A percentile compares a stretch with the other conserved stretches of the same genome.
These are phyloP conservation scores for Tremellales sp. DNA, from an alignment of 1,284 basidiomycete genomes.

Conservation along the genomic window DNA sequence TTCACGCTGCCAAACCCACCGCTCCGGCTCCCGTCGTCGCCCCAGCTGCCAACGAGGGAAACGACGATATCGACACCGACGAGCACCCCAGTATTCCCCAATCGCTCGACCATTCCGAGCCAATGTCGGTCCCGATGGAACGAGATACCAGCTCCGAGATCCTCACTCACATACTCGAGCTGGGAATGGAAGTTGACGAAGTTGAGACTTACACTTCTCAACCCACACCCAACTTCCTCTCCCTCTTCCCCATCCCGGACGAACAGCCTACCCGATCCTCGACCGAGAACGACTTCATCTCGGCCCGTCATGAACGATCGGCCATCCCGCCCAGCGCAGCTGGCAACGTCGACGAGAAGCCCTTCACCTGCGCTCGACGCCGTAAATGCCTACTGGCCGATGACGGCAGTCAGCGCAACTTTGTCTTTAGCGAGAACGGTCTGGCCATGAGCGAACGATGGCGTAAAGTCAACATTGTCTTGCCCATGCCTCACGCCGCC, in stretches of 20 bases:
- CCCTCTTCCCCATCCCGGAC: conserved; percentile 31
- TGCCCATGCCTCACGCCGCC: conserved; percentile 33
- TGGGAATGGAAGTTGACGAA: conserved; percentile 47
- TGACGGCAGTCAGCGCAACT: conserved; percentile 36
- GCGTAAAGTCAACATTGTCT: conserved; percentile 40
- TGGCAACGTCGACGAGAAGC: conserved; percentile 14
- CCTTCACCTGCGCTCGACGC: conserved; percentile 14
- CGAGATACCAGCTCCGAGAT: conserved; percentile 8
- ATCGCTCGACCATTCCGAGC: background rate
- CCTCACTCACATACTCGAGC: conserved; percentile 25
- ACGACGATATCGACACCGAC: background rate
- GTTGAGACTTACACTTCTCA: conserved; percentile 33
- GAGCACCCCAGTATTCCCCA: background rate
- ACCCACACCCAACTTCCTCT: conserved; percentile 15
- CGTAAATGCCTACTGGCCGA: conserved; percentile 30
- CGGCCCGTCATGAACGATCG: conserved; percentile 13
- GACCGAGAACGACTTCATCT: conserved; percentile 22
- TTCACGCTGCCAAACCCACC: background rate
- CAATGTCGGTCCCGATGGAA: conserved; percentile 17
- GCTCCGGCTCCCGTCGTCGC: background rate
- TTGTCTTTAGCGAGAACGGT: conserved; percentile 37
- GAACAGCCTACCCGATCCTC: conserved; percentile 29
- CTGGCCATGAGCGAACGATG: conserved; percentile 30
- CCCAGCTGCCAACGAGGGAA: background rate
- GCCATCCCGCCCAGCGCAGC: background rate